Evolutionary conservation across 192 early-diverging fungal species (phyloP), one percentile per base, ranked within the genome.

Genomic region (Backusella mclennaniae): DNA sequence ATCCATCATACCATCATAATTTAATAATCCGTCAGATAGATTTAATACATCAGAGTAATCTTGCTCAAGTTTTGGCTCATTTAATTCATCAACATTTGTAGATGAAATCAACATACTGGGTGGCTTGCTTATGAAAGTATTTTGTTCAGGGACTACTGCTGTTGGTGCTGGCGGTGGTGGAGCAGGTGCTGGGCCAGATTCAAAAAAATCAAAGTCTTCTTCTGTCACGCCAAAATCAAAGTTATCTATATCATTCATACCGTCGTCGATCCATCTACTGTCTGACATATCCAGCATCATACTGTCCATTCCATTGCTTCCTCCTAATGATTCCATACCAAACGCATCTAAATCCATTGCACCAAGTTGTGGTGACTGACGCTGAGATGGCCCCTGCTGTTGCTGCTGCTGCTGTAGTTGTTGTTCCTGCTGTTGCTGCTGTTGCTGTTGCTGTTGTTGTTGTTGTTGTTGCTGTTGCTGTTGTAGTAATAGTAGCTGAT

Each of bases 211-310:
- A 23, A 77, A 84, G 73, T 84, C 82, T 68, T 80, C 82, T 38
- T 84, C 82, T 6, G 82, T 84, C n/a, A 84, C 79, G n/a, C 75
- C 73, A 39, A 80, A 59, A 73, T 79, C 82, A 26, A 84, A 74
- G 15, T 69, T 82, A 56, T 84, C 82, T 33, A 78, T 49, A 66
- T 84, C 77, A 46, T 67, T 67, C 67, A 80, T 44, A 21, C 49
- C 73, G 29, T 80, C 78, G 2, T 78, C 79, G 35, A 39, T 59
- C 82, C 82, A 83, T 26, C 42, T 19, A 63, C 56, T 63, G 63
- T 71, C 69, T 12, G 73, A 67, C 66, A 83, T 44, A 23, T 69
- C 73, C 21, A 74, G 49, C 15, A 66, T 52, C 71, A 79, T 79
- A 26, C 56, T 46, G 35, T 76, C 78, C 52, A 83, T 73, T 12